Conservation (phyloP, 441 rosid species). For the California macrophylla region DNA sequence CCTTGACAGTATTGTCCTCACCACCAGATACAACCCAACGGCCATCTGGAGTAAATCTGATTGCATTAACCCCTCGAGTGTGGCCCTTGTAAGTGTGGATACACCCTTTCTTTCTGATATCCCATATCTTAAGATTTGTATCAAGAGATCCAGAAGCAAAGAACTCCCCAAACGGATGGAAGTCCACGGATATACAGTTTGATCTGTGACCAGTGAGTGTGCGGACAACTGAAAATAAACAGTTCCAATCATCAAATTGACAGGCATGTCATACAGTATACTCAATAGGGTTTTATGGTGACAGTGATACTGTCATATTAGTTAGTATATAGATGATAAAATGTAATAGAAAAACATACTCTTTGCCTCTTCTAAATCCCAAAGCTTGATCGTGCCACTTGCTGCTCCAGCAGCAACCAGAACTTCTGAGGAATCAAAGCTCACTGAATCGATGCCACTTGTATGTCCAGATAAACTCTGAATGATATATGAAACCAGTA, state of each 20-base stretch:
- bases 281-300: not conserved
- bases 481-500: not conserved
- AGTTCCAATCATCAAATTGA: not conserved
- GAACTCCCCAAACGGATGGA: constrained; percentile 98
- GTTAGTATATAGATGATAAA: not conserved
- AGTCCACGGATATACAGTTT: constrained; percentile 85
- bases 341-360: constrained; percentile 38
- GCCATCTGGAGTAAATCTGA: constrained; percentile 97
- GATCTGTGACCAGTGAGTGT: constrained; percentile 94
- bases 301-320: not conserved
- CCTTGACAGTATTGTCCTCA: constrained; percentile 94
- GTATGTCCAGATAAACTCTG: constrained; percentile 94
- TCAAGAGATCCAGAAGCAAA: constrained; percentile 95
- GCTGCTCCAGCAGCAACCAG: constrained; percentile 98
- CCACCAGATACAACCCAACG: constrained; percentile 99
- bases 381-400: constrained; percentile 92
- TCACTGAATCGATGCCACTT: constrained; percentile 93
- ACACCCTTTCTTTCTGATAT: constrained; percentile 93
- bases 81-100: constrained; percentile 99
- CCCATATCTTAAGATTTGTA: constrained; percentile 99
- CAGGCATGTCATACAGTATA: not conserved
- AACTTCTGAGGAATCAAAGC: constrained; percentile 85
- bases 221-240: constrained; percentile 53
- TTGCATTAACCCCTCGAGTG: constrained; percentile 88
- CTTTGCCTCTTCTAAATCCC: constrained; percentile 98